Evolutionary conservation across 306 rosid genomes (phyloP), one percentile per base, ranked within the genome.

Genomic region (Carpinus viminea): DNA sequence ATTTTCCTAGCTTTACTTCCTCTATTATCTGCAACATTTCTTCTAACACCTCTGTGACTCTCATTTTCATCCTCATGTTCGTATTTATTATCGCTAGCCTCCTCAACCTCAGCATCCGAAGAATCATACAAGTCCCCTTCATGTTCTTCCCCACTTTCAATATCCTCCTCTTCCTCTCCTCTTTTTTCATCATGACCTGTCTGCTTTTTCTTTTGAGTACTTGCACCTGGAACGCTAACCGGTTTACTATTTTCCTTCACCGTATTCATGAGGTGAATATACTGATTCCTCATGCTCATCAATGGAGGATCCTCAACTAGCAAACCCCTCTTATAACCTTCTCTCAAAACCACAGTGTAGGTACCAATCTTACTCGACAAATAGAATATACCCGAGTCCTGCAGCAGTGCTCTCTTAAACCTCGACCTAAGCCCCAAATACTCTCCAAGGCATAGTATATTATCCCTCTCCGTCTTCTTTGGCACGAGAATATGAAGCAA

Each of bases 361-460:
- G 93, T 87, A 46, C 91, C 88, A 79, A 70, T 79, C 86, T 94
- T 94, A 78, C 82, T 87, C 4, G 96, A 94, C 76, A 91, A 6
- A 75, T 94, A 92, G 74, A 92, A 91, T 59, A 94, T 91, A 38
- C 97, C 97, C 0, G 98, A 96, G 36, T 92, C 96, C 52, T 85
- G 83, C 83, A 87, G 85, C 71, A 92, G 36, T 11, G 93, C 96
- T 80, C 90, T 79, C 89, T 89, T 92, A 80, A 92, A 89, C 86
- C 93, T 87, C 0, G 97, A 88, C 34, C 90, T 81, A 52, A 94
- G 80, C 55, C 98, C 97, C 81, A 94, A 80, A 82, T 80, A 87
- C 52, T 90, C 98, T 26, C 97, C 97, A 12, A 94, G 73, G 74
- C 52, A 18, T 48, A 92, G 77, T n/a, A 92, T 24, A 74, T 76